Base-by-base conservation (phyloP, 2,329 filamentous ascomycete genomes). In the Endoconidiophora polonica region DNA sequence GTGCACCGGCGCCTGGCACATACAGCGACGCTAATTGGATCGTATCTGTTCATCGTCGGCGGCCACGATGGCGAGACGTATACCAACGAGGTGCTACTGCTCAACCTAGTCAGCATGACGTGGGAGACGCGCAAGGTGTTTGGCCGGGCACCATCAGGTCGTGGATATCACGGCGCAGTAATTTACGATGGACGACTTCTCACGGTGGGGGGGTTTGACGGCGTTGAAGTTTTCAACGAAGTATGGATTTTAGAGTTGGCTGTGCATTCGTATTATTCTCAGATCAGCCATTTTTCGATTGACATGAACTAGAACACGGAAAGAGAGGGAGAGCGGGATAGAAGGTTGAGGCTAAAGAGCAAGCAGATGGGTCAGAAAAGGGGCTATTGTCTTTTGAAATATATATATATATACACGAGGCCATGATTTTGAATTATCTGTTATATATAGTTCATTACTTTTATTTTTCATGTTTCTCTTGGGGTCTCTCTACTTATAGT, bases 91-190 rank as follows among this genome's bases (percentile, higher is more conserved):
- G 74, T 83, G 44, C 66, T 83, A 51, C 66, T 83, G 46, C 68
- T 83, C 29, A 83, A 83, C 59, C 68, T 83, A 4, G 79, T 83
- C 33, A 83, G 77, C 39, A 83, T 83, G 79, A 73, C 76, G n/a
- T 83, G 79, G 79, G 79, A 83, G 59, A 73, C 71, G 59, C 69
- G 79, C 54, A 73, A 68, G 55, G 74, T 81, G 6, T 83, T 83
- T 58, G 79, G 79, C 20, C 63, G 73, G 55, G 70, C 74, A 9
- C 79, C 78, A 1, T 74, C 69, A 57, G 77, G 77, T 7, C 66
- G 79, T 52, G 79, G 79, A 0, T 83, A 83, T 59, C 79, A 83
- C 60, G 76, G 77, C 46, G 70, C 78, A 0, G 73, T 81, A 14
- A 64, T 83, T 40, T 73, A 83, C 58, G 79, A 83, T 59, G 77